These are phyloP conservation scores for Parasarocladium wereldwijsianum DNA, from an alignment of 2,329 filamentous ascomycete species.

Conservation along the genomic window DNA sequence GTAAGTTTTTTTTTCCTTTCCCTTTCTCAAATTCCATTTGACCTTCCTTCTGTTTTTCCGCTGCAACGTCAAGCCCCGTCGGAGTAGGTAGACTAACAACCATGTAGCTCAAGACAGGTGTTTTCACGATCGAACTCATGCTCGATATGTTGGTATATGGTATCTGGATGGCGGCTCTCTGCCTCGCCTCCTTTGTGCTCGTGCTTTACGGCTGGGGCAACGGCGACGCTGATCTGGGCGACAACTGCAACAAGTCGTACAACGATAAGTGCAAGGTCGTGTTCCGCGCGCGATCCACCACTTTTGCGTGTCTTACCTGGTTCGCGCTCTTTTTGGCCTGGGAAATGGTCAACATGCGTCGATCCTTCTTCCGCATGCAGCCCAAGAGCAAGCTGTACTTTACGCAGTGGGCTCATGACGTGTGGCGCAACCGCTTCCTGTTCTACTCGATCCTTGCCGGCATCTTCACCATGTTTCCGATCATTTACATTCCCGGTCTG, in stretches of 20 bases:
- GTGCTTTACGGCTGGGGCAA: slow-evolving; percentile 49
- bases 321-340: slow-evolving; percentile 63
- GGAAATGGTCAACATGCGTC: slow-evolving; percentile 62
- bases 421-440: slow-evolving; percentile 60
- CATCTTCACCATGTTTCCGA: slow-evolving; percentile 32
- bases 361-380: slow-evolving; percentile 63
- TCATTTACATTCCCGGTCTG: slow-evolving; percentile 44
- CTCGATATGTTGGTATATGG: slow-evolving; percentile 56
- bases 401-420: slow-evolving; percentile 51
- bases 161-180: slow-evolving; percentile 51
- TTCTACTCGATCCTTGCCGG: slow-evolving; percentile 46
- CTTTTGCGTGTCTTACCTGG: slow-evolving; percentile 63
- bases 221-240: slow-evolving; percentile 42
- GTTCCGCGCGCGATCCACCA: slow-evolving; percentile 58
- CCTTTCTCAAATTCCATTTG: neutral
- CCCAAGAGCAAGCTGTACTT: slow-evolving; percentile 43
- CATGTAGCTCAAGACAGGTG: slow-evolving; percentile 32
- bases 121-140: slow-evolving; percentile 53
- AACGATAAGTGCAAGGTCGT: slow-evolving; percentile 41
- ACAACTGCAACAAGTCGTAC: slow-evolving; percentile 45
- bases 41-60: too few species aligned
- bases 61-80: neutral
- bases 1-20: slow-evolving; percentile 3
- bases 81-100: neutral
- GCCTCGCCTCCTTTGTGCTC: slow-evolving; percentile 46